These are phyloP conservation scores for Linaria vulgaris DNA, from an alignment of 257 asterid species.

Conservation along the genomic window DNA sequence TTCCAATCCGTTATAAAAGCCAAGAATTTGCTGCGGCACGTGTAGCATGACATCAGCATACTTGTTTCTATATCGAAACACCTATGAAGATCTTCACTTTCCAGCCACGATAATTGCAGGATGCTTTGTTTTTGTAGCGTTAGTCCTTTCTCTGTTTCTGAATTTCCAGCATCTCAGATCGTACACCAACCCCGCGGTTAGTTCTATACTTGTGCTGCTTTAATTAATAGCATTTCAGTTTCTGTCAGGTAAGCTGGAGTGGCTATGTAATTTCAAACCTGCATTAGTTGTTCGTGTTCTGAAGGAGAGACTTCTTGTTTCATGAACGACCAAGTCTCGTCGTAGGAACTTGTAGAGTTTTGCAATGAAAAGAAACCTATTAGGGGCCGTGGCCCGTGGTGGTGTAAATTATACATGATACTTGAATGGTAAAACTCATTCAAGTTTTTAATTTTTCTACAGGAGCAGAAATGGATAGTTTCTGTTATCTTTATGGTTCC, in stretches of 20 bases:
- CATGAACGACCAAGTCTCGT: no score
- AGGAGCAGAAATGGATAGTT: constrained; percentile 98
- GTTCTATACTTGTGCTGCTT: constrained; percentile 29
- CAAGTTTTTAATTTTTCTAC: constrained; percentile 17
- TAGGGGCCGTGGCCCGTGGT: no score
- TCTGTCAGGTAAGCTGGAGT: background rate
- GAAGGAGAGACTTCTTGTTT: no score
- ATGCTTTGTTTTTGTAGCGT: constrained; percentile 53
- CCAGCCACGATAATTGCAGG: constrained; percentile 54
- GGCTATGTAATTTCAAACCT: no score
- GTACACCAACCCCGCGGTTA: constrained; percentile 78
- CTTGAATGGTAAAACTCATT: background rate
- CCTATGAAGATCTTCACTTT: constrained; percentile 44
- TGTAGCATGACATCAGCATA: constrained; percentile 40
- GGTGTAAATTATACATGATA: no score
- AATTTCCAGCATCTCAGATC: constrained; percentile 76
- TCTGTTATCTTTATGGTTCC: constrained; percentile 87
- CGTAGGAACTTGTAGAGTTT: background rate
- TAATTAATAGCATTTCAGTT: background rate
- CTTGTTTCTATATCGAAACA: constrained; percentile 36
- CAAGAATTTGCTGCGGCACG: constrained; percentile 28
- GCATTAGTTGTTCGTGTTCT: no score
- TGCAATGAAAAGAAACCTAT: no score
- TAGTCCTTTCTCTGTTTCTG: constrained; percentile 63
- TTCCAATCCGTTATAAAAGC: background rate